A percentile compares a stretch with the other conserved stretches of the same genome.
Evolutionary conservation across 2,329 filamentous ascomycete species (phyloP).

Genomic region (Venturia carpophila): DNA sequence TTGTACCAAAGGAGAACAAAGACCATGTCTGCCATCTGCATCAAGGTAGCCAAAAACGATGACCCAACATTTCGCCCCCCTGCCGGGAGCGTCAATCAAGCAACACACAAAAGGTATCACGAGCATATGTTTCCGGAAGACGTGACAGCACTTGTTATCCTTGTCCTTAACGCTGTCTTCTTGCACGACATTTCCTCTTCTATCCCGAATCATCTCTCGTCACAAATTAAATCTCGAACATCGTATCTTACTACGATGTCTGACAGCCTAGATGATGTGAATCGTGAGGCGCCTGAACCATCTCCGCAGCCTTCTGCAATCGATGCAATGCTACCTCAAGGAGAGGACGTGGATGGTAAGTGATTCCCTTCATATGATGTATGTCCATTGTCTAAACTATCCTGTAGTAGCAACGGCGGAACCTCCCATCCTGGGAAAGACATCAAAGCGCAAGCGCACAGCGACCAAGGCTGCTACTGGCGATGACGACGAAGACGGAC

Average conservation of each 20-base stretch:
- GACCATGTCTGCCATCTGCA: neutral
- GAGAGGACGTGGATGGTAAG: neutral
- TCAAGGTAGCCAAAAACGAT: neutral
- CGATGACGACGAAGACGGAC: neutral
- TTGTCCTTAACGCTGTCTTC: neutral
- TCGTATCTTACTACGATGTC: neutral
- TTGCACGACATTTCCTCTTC: too few relatives aligned
- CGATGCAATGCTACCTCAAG: neutral
- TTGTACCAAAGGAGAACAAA: neutral
- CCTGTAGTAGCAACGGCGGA: neutral
- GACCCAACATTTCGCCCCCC: too few relatives aligned
- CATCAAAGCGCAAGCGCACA: neutral
- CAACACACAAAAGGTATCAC: neutral
- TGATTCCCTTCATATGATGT: too few relatives aligned
- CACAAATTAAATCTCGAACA: neutral
- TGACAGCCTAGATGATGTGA: neutral
- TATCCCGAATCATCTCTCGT: neutral
- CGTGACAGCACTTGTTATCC: neutral
- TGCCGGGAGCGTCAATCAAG: neutral
- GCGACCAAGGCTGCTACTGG: neutral
- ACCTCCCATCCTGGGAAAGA: neutral
- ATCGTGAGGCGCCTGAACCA: neutral
- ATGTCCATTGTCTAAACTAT: too few relatives aligned
- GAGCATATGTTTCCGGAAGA: neutral
- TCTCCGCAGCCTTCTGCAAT: neutral